Evolutionary conservation across 495 filamentous ascomycete species (phyloP), one percentile per base, ranked within the genome.

Genomic region (Podospora didyma): DNA sequence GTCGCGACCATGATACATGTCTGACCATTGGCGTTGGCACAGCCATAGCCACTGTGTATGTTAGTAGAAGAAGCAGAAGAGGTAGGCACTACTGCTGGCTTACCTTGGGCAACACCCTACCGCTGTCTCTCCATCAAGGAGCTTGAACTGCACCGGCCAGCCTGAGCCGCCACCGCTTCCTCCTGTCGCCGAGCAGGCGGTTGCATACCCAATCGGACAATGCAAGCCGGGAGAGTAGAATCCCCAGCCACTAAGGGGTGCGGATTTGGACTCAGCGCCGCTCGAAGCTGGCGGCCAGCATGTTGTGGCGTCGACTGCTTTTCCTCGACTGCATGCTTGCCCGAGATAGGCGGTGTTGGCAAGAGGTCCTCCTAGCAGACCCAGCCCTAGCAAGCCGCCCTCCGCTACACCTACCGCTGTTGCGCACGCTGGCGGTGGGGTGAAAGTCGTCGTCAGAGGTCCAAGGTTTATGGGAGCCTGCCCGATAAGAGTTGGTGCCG

Each of bases 81-180:
- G n/a, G n/a, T n/a, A 17, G 4, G 14, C 53, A 51, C 64, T 71
- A 2, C 68, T 66, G 44, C 68, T 68, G 35, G 23, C 62, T 58
- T 51, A 72, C 69, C 60, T 67, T 37, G 68, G 70, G 57, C 70
- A 73, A 34, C 70, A 73, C 20, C 70, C 70, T 3, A 69, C 57
- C 3, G 70, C 70, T 3, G 68, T 73, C 59, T 73, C 70, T 0
- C 63, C 64, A 9, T 59, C 62, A 9, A 48, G 48, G 17, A 70
- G 61, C 20, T 56, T 58, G 54, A 69, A 72, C 57, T 72, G 69
- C 28, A 70, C 62, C 22, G 57, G 55, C 66, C 66, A 72, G 2
- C 45, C 62, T 2, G 66, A 59, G 22, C 22, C 19, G n/a, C 59
- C 62, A 10, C 57, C 60, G 23, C 49, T 63, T 34, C 66, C 64